Base-by-base conservation (phyloP, 768 basidiomycete genomes). In the Infundibulicybe gibba region DNA sequence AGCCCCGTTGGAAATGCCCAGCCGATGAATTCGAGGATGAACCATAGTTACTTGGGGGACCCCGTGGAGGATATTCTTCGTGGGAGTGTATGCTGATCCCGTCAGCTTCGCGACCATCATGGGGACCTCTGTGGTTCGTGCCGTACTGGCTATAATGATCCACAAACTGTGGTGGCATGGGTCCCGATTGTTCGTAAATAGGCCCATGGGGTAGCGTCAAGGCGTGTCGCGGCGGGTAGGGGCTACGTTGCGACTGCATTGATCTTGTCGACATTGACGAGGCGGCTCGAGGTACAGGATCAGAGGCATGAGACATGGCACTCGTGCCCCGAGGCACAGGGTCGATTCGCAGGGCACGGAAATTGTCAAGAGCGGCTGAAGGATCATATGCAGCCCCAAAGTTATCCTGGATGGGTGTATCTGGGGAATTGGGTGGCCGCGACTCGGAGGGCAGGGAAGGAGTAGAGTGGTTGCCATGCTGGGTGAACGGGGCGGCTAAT, bases 201-300 rank as follows among this genome's bases (percentile, higher is more conserved):
- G 52, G 48, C 9, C 56, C 44, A 37, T 61, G 54, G 10, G 75
- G 70, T 11, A 78, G 56, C 11, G 76, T 72, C 41, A 72, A 62
- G 6, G 68, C 67, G 54, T 72, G 66, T 43, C 71, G 67, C 41
- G 69, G 71, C 44, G 58, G 61, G 42, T 61, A 63, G 41, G 56
- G 56, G 12, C 52, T 45, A 50, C 55, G 61, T 43, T 48, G 51
- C 17, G 57, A 32, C 47, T 64, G 60, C 21, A 53, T 42, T 5
- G 68, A 61, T 42, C 69, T 72, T 54, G 68, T 61, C 13, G 81
- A 80, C 73, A 82, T 75, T 30, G 83, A 78, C 15, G 82, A 83
- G 14, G 74, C 74, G 4, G 75, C 71, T 21, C 81, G 75, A 47
- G 74, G 71, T 12, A 82, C 62, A 39, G 77, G 75, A 50, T 84